Percentiles rank a stretch among this genome's conserved stretches.
phyloP scores from a whole-genome alignment of 805 yeast species.

The Saccharomyces mikatae region DNA sequence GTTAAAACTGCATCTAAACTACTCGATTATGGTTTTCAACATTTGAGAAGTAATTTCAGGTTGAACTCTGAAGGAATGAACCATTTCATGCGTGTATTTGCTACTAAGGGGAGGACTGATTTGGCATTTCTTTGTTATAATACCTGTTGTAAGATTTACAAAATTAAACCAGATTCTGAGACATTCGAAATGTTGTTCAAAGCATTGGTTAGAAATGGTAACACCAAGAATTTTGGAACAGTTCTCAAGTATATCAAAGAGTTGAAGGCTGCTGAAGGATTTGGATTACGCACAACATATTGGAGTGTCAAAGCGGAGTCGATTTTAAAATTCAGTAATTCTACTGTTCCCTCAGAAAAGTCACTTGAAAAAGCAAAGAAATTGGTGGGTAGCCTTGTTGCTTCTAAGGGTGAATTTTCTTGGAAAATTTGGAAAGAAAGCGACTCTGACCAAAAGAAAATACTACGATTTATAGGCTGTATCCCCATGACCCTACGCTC shows the following conservation, averaged over 20 bases:
- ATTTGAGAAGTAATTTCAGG: conserved; percentile 5
- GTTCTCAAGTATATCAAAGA: conserved; percentile 21
- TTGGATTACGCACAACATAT: conserved; percentile 11
- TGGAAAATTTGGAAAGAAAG: conserved; percentile 13
- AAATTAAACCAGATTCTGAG: conserved; percentile 26
- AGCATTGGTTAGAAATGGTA: conserved; percentile 30
- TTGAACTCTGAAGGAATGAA: conserved; percentile 23
- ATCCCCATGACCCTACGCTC: conserved; percentile 6
- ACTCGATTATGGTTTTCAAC: conserved; percentile 11
- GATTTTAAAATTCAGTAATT: conserved; percentile 19
- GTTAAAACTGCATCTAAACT: conserved; percentile 27
- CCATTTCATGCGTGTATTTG: conserved; percentile 25
- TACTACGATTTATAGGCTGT: conserved; percentile 20
- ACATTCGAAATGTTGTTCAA: conserved; percentile 32
- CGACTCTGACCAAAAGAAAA: conserved; percentile 7
- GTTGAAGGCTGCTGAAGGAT: conserved; percentile 3
- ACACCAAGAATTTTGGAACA: conserved; percentile 20
- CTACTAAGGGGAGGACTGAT: conserved; percentile 32
- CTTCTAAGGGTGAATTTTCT: conserved; percentile 6
- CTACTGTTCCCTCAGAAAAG: neutral
- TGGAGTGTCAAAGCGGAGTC: conserved; percentile 24
- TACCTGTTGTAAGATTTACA: conserved; percentile 21
- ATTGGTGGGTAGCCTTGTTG: conserved; percentile 1
- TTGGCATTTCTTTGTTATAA: conserved; percentile 29
- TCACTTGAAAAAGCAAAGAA: neutral